Evolutionary conservation across 345 rosid species (phyloP).

Genomic region (Eutrema japonicum): DNA sequence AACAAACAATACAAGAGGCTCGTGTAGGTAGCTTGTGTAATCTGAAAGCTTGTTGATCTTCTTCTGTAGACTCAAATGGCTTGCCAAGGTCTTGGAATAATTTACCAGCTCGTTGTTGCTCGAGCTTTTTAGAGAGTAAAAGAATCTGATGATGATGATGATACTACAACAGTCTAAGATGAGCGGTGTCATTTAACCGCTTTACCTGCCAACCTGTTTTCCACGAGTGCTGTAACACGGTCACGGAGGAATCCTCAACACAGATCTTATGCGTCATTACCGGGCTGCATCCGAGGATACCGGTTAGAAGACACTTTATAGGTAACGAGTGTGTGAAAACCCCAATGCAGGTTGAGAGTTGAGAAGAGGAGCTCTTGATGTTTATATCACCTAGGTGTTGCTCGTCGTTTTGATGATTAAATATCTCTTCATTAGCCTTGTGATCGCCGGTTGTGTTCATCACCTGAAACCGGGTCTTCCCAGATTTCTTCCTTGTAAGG

Average conservation of each 20-base stretch:
- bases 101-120: slow-evolving; percentile 26
- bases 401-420: slow-evolving; percentile 49
- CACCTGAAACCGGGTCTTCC: slow-evolving; percentile 86
- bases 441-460: slow-evolving; percentile 57
- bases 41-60: slow-evolving; percentile 33
- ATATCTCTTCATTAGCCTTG: slow-evolving; percentile 71
- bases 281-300: slow-evolving; percentile 84
- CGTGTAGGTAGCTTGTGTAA: slow-evolving; percentile 11
- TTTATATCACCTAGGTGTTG: slow-evolving; percentile 50
- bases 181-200: slow-evolving; percentile 86
- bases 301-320: slow-evolving; percentile 84
- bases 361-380: slow-evolving; percentile 56
- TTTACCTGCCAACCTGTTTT: slow-evolving; percentile 96
- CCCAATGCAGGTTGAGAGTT: slow-evolving; percentile 63
- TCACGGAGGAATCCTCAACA: slow-evolving; percentile 91
- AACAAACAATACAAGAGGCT: slow-evolving; percentile 34
- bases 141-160: slow-evolving; percentile 24
- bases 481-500: slow-evolving; percentile 77
- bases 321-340: slow-evolving; percentile 85
- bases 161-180: slow-evolving; percentile 61
- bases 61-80: slow-evolving; percentile 22
- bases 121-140: slow-evolving; percentile 13
- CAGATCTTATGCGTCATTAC: slow-evolving; percentile 75
- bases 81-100: slow-evolving; percentile 20
- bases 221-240: slow-evolving; percentile 88